Percentiles rank a stretch among this genome's conserved stretches.
These are phyloP conservation scores for Backusella macrospora DNA, from an alignment of 192 early-diverging fungal genomes.

Conservation along the genomic window DNA sequence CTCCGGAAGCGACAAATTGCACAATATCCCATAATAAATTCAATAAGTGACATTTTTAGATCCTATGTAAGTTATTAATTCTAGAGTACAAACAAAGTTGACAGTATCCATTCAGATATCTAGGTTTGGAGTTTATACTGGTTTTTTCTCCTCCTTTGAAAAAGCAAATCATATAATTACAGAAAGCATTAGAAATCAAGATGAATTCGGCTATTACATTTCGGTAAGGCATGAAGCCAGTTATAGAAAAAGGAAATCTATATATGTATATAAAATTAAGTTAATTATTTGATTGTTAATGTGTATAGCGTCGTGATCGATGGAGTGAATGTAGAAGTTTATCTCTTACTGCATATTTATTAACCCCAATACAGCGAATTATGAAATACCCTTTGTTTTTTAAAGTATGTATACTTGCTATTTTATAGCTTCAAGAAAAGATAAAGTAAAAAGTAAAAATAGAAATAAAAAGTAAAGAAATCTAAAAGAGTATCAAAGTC, in stretches of 20 bases:
- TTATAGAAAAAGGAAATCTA: too few relatives aligned
- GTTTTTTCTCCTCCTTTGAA: conserved; percentile 18
- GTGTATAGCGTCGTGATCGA: conserved; percentile 4
- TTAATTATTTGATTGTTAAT: neutral
- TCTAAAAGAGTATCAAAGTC: neutral
- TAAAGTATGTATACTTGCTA: neutral
- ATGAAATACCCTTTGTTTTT: conserved; percentile 28
- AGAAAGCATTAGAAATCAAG: conserved; percentile 5
- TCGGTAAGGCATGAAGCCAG: neutral
- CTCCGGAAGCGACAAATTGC: neutral
- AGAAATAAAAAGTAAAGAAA: neutral
- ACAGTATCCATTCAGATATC: neutral
- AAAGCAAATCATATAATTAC: conserved; percentile 17
- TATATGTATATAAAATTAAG: neutral
- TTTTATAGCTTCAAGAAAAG: neutral
- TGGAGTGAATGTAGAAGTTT: conserved; percentile 19
- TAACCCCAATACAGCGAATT: conserved; percentile 20
- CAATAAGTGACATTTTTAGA: conserved; percentile 15
- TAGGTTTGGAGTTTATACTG: conserved; percentile 1
- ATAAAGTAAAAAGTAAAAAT: neutral
- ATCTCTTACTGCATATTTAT: conserved; percentile 14
- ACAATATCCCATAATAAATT: conserved; percentile 2
- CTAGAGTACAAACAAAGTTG: neutral
- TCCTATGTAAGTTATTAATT: neutral
- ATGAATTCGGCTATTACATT: conserved; percentile 16